Base-by-base conservation (phyloP, 805 yeast genomes). In the Kuraishia cidri region DNA sequence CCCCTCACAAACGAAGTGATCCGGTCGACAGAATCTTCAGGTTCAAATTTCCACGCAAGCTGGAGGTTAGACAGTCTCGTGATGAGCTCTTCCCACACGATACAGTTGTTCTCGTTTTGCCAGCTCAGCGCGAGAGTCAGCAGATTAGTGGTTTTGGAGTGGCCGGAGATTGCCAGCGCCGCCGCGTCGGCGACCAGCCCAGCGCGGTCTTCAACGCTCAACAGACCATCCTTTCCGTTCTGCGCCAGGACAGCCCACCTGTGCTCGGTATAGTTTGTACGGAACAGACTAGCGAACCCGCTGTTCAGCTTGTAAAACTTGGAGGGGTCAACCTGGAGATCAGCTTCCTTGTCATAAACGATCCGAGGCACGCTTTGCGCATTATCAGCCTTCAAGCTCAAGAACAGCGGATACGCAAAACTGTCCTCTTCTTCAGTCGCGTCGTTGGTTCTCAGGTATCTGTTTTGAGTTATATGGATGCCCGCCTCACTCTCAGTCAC, bases 371-470 rank as follows among this genome's bases (percentile, higher is more conserved):
- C n/a, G n/a, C n/a, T 15, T 7, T 28, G 25, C 33, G 31, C 24
- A 32, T 33, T 37, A 40, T 28, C 27, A 12, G 47, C 56, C 11
- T 41, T 44, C 17, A 56, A 41, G 34, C 50, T 64, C 44, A 74
- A 51, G 2, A 80, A 79, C 30, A 74, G 51, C 79, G 79, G 73
- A 80, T 80, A 75, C 17, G 56, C 25, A 24, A 72, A 65, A 37
- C 58, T 48, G 47, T 80, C 72, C 35, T 80, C 87, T 30, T 67
- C 76, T 5, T 66, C 60, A 29, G 52, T 56, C 24, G 66, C 72
- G 47, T 78, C 86, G 24, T 83, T 86, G 21, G 77, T 64, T 24
- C 67, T 60, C 41, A 81, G 58, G 52, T 75, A 81, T 40, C 90
- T 64, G 37, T 70, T 56, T 58, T 81, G 90, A 16, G 49, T 50